Evolutionary conservation across 257 asterid genomes (phyloP), one percentile per base, ranked within the genome.

Genomic region (Solanum gracilifrons): DNA sequence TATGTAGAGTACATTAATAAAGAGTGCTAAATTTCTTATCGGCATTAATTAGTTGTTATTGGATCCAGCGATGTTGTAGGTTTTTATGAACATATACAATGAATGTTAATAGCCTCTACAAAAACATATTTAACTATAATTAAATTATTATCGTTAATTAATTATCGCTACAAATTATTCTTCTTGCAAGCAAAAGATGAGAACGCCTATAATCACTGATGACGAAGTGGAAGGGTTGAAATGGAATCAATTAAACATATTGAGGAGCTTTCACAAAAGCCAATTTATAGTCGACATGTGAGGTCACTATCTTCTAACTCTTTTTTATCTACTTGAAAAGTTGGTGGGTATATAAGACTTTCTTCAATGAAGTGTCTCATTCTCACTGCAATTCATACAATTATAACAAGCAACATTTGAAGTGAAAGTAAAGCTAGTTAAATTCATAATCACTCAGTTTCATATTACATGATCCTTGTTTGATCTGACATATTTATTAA

Each of bases 21-120:
- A 6, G 9, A 55, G 10, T 0, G n/a, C 0, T 55, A 55, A 55
- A 55, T 1, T 0, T 0, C 20, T 55, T 55, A 55, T 20, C 4
- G 25, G n/a, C 4, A 55, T 55, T 20, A 55, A 25, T 55, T 20
- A 55, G 2, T 55, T 55, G 2, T 55, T 21, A 55, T 55, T 55
- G 25, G 10, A 55, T 20, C 11, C 66, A 55, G 2, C 9, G 4
- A 55, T 3, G 10, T 0, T 55, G 20, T 18, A 55, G 11, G 1
- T 55, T 55, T 55, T 55, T 55, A 55, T 7, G 25, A 20, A 20
- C 2, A 55, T 55, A 5, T 16, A 51, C 62, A 2, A 16, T 3
- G 1, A 51, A 0, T 51, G 1, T 16, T 51, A 51, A 51, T 51
- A 16, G 3, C 4, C 62, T 51, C 9, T 51, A 51, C 8, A 51